Evolutionary conservation across 306 rosid genomes (phyloP).

Genomic region (Leucaena leucocephala): DNA sequence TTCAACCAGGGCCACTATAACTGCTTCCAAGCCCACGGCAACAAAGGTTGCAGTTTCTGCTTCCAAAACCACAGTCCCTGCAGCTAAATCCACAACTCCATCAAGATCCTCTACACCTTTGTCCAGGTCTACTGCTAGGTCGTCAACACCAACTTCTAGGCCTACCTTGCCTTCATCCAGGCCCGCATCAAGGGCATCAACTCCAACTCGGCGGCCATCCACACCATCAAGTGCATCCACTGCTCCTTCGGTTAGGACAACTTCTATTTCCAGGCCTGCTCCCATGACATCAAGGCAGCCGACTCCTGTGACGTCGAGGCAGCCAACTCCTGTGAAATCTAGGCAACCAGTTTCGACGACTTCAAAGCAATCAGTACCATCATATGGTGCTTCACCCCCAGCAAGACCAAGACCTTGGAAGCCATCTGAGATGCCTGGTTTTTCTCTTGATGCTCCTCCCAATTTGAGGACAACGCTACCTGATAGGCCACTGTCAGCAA

Average conservation of each 20-base stretch:
- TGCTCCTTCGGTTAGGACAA: slow-evolving; percentile 49
- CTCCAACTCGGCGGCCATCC: slow-evolving; percentile 82
- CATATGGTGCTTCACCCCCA: slow-evolving; percentile 85
- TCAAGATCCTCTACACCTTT: slow-evolving; percentile 87
- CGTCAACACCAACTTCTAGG: slow-evolving; percentile 85
- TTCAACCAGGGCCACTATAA: slow-evolving; percentile 50
- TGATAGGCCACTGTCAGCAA: slow-evolving; percentile 80
- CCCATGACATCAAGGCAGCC: slow-evolving; percentile 58
- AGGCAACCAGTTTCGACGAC: slow-evolving; percentile 26
- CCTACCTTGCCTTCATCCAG: slow-evolving; percentile 75
- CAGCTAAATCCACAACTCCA: slow-evolving; percentile 57
- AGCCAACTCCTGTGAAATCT: slow-evolving; percentile 29
- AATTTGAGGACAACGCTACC: slow-evolving; percentile 89
- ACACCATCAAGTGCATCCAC: slow-evolving; percentile 57
- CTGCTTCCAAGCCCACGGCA: slow-evolving; percentile 54
- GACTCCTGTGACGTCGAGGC: slow-evolving; percentile 46
- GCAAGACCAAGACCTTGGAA: slow-evolving; percentile 85
- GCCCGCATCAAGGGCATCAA: slow-evolving; percentile 76
- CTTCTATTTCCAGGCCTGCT: slow-evolving; percentile 70
- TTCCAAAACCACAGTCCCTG: slow-evolving; percentile 47
- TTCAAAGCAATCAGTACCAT: slow-evolving; percentile 56
- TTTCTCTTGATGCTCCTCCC: slow-evolving; percentile 92
- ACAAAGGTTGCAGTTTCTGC: slow-evolving; percentile 52
- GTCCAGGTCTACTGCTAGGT: slow-evolving; percentile 67
- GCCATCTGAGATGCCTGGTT: slow-evolving; percentile 96